A percentile compares a stretch with the other conserved stretches of the same genome.
phyloP scores from a whole-genome alignment of 2,329 filamentous ascomycete species.

The Fusarium odoratissimum region DNA sequence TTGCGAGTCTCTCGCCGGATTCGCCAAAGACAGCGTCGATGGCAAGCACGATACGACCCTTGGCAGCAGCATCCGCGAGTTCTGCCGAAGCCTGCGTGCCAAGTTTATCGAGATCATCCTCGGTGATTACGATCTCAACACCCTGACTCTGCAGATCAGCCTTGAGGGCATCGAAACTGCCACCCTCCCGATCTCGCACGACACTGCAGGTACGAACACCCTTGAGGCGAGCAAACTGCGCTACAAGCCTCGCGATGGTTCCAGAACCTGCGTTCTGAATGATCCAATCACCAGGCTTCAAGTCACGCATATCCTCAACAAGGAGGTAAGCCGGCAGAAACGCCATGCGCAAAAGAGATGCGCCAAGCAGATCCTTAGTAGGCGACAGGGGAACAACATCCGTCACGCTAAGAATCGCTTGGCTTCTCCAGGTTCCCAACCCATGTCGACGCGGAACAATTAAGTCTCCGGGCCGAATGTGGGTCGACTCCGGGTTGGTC shows the following conservation, averaged over 20 bases:
- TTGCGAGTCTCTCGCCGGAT: slow-evolving; percentile 2
- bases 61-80: slow-evolving; percentile 3
- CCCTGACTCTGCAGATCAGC: slow-evolving; percentile 1
- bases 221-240: slow-evolving; percentile 21
- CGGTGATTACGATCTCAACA: background rate
- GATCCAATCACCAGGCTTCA: slow-evolving; percentile 29
- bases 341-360: slow-evolving; percentile 12
- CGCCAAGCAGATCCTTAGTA: background rate
- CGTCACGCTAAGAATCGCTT: background rate
- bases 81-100: background rate
- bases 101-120: background rate
- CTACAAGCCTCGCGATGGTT: slow-evolving; percentile 14
- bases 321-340: slow-evolving; percentile 27
- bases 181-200: slow-evolving; percentile 10
- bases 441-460: slow-evolving; percentile 22
- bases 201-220: slow-evolving; percentile 19
- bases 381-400: slow-evolving; percentile 10
- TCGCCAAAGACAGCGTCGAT: slow-evolving; percentile 16
- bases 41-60: slow-evolving; percentile 1
- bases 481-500: background rate
- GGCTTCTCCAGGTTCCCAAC: slow-evolving; percentile 15
- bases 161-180: background rate
- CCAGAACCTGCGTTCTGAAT: slow-evolving; percentile 21
- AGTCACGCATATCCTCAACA: slow-evolving; percentile 4
- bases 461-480: slow-evolving; percentile 3